Evolutionary conservation across 805 yeast genomes (phyloP), one percentile per base, ranked within the genome.

Genomic region (Debaryomyces castellii): DNA sequence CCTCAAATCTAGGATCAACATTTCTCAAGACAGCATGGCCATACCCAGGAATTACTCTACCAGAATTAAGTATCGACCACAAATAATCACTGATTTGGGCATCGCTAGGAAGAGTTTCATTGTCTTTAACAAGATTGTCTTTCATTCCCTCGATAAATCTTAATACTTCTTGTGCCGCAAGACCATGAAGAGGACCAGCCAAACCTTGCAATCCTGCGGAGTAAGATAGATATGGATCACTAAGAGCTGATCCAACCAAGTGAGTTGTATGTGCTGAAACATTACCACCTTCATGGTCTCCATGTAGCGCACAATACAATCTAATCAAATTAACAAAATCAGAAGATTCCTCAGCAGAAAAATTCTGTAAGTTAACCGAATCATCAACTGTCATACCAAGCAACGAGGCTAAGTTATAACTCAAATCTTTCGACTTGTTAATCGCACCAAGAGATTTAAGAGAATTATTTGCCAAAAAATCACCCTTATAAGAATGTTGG

Each of bases 101-200:
- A 51, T 47, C 64, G 73, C 53, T 73, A 66, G 53, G 79, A 68
- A 56, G 64, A 62, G 51, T 72, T 75, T 67, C 90, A 95, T 57
- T 82, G 76, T 60, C 82, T 76, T 61, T 41, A 16, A 41, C 38
- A 9, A 86, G 76, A 52, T 74, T 74, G 58, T 77, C 78, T 65
- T 76, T 76, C 83, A 85, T 80, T 55, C 77, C 79, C 62, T 81
- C 71, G 55, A 86, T 77, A 73, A 86, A 87, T 62, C 84, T 78
- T 52, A 87, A 82, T 44, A 87, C 94, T 69, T 87, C 94, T 69
- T 87, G 95, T 64, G 87, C 86, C 47, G 94, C 95, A 54, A 86
- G 75, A 25, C 94, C 94, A 67, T 87, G 95, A 57, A 87, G 74
- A 47, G 95, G 94, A 51, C 95, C 95, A 30, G 95, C 94, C 50